A percentile compares a stretch with the other conserved stretches of the same genome.
These are phyloP conservation scores for Chytridium lagenaria DNA, from an alignment of 371 early-diverging fungal species.

Conservation along the genomic window DNA sequence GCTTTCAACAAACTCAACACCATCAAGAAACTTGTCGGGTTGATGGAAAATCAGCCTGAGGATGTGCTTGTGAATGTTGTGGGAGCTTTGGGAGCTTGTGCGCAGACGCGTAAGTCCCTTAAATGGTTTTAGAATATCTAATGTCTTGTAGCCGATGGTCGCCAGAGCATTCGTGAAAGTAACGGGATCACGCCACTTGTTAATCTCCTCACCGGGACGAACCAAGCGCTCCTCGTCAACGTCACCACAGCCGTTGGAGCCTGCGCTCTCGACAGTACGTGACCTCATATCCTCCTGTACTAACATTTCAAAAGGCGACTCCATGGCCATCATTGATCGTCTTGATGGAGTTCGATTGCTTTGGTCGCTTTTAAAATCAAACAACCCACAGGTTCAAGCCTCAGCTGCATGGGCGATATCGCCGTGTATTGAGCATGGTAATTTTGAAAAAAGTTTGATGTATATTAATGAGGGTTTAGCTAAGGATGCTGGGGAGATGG, in stretches of 20 bases:
- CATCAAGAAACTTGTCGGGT: slow-evolving; percentile 63
- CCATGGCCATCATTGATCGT: slow-evolving; percentile 64
- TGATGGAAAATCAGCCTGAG: slow-evolving; percentile 68
- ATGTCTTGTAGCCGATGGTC: slow-evolving; percentile 51
- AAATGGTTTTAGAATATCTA: not conserved
- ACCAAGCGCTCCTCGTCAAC: slow-evolving; percentile 61
- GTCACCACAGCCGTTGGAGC: slow-evolving; percentile 67
- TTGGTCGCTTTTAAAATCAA: slow-evolving; percentile 64
- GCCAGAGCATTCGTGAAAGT: slow-evolving; percentile 57
- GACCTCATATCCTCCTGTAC: not conserved
- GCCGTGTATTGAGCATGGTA: slow-evolving; percentile 67
- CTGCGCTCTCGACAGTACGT: slow-evolving; percentile 57
- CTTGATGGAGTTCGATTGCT: slow-evolving; percentile 66
- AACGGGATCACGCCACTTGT: slow-evolving; percentile 66
- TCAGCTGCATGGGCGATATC: slow-evolving; percentile 68
- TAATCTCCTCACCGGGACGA: slow-evolving; percentile 61
- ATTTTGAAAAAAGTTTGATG: not conserved
- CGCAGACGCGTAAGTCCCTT: slow-evolving; percentile 52
- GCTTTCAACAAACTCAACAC: slow-evolving; percentile 63
- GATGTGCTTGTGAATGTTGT: slow-evolving; percentile 67
- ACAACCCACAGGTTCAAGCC: slow-evolving; percentile 60
- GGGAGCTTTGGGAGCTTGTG: slow-evolving; percentile 65
- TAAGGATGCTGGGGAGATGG: slow-evolving; percentile 69
- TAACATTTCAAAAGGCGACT: slow-evolving; percentile 48
- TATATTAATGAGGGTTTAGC: slow-evolving; percentile 40